Percentiles rank a stretch among this genome's conserved stretches.
phyloP scores from a whole-genome alignment of 306 rosid species.

The Vigna unguiculata region DNA sequence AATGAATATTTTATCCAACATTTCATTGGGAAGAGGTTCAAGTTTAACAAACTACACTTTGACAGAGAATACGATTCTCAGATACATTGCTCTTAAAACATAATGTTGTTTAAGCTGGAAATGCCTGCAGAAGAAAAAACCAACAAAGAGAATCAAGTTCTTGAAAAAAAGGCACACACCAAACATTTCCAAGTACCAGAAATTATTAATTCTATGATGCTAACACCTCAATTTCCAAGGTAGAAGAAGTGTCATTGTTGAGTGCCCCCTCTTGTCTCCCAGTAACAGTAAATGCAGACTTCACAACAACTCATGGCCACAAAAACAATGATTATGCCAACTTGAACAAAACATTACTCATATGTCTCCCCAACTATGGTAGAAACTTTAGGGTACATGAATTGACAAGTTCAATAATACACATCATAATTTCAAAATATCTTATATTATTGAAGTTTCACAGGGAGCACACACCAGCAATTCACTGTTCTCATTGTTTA shows the following conservation, averaged over 20 bases:
- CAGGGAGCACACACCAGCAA: conserved; percentile 40
- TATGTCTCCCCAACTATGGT: conserved; percentile 31
- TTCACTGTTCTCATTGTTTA: conserved; percentile 44
- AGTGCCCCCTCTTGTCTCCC: conserved; percentile 54
- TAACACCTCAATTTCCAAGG: conserved; percentile 54
- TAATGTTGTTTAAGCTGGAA: conserved; percentile 49
- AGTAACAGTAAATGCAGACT: conserved; percentile 41
- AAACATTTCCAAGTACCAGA: conserved; percentile 1
- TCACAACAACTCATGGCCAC: conserved; percentile 35
- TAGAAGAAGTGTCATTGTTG: conserved; percentile 39
- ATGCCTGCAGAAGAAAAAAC: conserved; percentile 35
- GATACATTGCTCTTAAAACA: conserved; percentile 51
- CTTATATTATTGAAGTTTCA: conserved; percentile 9
- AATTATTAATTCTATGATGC: conserved; percentile 23
- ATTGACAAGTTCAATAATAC: conserved; percentile 42
- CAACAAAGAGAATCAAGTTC: conserved; percentile 49
- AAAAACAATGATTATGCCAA: conserved; percentile 23
- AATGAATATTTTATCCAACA: conserved; percentile 30
- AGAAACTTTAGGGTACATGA: conserved; percentile 45
- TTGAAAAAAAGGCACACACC: conserved; percentile 24
- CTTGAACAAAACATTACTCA: conserved; percentile 36
- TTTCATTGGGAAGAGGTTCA: conserved; percentile 29
- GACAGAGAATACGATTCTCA: conserved; percentile 38
- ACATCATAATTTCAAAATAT: conserved; percentile 34
- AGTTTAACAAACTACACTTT: conserved; percentile 32